Evolutionary conservation across 495 filamentous ascomycete genomes (phyloP).

Genomic region (Podospora didyma): DNA sequence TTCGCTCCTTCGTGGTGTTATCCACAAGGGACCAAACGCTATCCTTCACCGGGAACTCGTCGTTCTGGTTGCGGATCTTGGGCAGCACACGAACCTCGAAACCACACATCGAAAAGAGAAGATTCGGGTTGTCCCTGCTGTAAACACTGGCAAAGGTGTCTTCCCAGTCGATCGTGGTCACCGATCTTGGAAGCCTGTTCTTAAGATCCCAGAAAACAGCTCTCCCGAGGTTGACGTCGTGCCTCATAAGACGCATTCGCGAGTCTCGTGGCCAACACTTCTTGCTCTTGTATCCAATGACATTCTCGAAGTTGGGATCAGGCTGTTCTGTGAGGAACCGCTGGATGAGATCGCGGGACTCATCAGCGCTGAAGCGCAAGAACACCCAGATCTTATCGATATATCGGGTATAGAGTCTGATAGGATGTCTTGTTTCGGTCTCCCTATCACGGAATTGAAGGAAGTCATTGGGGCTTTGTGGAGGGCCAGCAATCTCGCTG

Average conservation of each 20-base stretch:
- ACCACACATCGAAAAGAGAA: constrained; percentile 96
- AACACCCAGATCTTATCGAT: constrained; percentile 99
- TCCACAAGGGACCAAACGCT: constrained; percentile 97
- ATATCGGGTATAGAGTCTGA: constrained; percentile 93
- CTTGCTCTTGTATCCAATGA: constrained; percentile 98
- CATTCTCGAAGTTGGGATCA: constrained; percentile 99
- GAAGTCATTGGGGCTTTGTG: constrained; percentile 95
- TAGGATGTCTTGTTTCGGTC: constrained; percentile 88
- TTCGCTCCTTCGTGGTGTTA: constrained; percentile 93
- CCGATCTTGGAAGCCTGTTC: constrained; percentile 87
- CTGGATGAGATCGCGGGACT: constrained; percentile 94
- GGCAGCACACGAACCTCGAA: constrained; percentile 97
- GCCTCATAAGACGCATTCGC: constrained; percentile 96
- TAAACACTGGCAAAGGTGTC: constrained; percentile 99
- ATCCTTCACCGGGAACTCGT: constrained; percentile 96
- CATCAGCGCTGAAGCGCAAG: constrained; percentile 87
- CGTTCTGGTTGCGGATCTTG: constrained; percentile 90
- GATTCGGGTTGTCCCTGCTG: constrained; percentile 95
- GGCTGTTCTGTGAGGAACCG: constrained; percentile 97
- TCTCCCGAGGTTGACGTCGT: constrained; percentile 96
- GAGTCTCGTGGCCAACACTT: constrained; percentile 99
- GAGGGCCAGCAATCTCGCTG: constrained; percentile 96
- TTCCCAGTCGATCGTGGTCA: constrained; percentile 99
- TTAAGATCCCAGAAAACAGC: constrained; percentile 99
- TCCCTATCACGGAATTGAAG: constrained; percentile 91